Evolutionary conservation across 768 basidiomycete species (phyloP).

Genomic region (Lentinula sp.): DNA sequence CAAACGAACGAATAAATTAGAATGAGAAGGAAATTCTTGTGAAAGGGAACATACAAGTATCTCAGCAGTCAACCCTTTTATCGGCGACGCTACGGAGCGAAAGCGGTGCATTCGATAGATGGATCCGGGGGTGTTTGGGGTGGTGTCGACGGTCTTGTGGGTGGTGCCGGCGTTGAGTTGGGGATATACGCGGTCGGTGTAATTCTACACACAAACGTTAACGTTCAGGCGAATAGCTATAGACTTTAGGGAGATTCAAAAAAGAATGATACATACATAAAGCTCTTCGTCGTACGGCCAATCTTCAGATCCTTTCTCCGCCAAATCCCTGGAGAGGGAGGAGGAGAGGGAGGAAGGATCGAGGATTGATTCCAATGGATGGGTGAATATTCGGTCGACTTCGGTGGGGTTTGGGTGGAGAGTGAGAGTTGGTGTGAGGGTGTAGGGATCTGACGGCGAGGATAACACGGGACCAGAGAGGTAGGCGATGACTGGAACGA

Average conservation of each 20-base stretch:
- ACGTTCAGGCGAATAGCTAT: too few species aligned
- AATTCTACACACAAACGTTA: too few species aligned
- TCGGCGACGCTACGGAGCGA: slow-evolving; percentile 67
- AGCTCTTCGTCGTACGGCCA: slow-evolving; percentile 77
- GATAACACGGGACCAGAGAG: not conserved
- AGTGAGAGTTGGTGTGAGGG: not conserved
- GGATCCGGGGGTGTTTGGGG: slow-evolving; percentile 9
- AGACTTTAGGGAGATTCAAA: too few species aligned
- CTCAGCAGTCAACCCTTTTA: slow-evolving; percentile 81
- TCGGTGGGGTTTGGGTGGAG: slow-evolving; percentile 42
- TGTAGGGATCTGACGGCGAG: too few species aligned
- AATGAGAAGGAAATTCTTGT: not conserved
- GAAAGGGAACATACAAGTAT: slow-evolving; percentile 54
- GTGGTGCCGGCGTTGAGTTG: slow-evolving; percentile 23
- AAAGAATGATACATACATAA: slow-evolving; percentile 67
- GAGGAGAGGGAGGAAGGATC: slow-evolving; percentile 46
- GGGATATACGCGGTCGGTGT: slow-evolving; percentile 42
- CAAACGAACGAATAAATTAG: not conserved
- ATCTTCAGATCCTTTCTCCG: slow-evolving; percentile 53
- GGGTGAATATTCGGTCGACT: slow-evolving; percentile 75
- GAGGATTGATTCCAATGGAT: slow-evolving; percentile 69
- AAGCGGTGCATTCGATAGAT: slow-evolving; percentile 83
- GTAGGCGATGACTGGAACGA: slow-evolving; percentile 43
- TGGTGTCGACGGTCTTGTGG: too few species aligned
- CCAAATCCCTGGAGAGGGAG: slow-evolving; percentile 34